Base-by-base conservation (phyloP, 1,284 basidiomycete genomes). In the Cutaneotrichosporon dermatis region DNA sequence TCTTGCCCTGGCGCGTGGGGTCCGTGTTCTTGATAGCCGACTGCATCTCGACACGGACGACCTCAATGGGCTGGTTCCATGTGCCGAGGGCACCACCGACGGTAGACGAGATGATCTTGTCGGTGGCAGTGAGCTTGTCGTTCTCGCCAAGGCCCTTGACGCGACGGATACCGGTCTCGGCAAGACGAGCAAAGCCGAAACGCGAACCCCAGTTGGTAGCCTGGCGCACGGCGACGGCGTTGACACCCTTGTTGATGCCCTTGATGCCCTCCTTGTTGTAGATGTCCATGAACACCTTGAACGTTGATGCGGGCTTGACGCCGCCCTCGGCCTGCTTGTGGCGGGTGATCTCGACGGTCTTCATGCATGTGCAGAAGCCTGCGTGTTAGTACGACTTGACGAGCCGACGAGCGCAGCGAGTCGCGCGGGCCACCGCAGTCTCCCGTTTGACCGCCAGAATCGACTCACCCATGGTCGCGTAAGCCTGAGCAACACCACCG, bases 141-240 rank as follows among this genome's bases (percentile, higher is more conserved):
- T 82, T 82, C 65, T 93, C 89, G 49, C 72, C 69, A 59, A 81
- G 64, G 10, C 73, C 71, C 59, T 85, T 85, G 58, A 88, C 75
- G 61, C 84, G 86, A 55, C 91, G 86, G 72, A 99, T 90, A 42
- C 80, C 80, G 50, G 81, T 80, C 80, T 99, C 96, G 50, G 92
- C 92, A 36, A 99, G 81, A 68, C 96, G 90, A 55, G 96, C 91
- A 74, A 99, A 93, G 71, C 95, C 95, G 86, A 99, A 92, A 88
- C 94, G 88, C 65, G 92, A 94, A 66, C 96, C 96, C 96, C 96
- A 99, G 82, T 99, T 99, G 54, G 96, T 99, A 77, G 92, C 94
- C 79, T 98, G 95, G 54, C 95, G 87, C 51, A 98, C 83, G 54
- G 94, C 96, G 52, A 99, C 96, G 33, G 96, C 96, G 72, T 99